Conservation (phyloP, 2,329 filamentous ascomycete species). For the Colletotrichum sp. region DNA sequence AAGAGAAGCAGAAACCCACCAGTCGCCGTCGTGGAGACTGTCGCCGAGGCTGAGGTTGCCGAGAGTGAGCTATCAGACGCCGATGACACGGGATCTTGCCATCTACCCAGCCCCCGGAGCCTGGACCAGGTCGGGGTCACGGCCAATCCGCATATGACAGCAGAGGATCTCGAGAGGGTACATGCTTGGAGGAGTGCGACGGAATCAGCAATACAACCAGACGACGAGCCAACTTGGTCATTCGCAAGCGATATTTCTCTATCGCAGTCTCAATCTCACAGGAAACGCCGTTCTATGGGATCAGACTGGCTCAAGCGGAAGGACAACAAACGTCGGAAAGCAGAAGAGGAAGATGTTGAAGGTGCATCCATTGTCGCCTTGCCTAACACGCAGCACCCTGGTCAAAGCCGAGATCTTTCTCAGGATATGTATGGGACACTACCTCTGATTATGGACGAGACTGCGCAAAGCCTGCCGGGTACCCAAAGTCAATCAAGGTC, state of each 20-base stretch:
- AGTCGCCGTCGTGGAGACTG: background rate
- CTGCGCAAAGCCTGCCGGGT: background rate
- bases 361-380: background rate
- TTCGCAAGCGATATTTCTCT: conserved; percentile 22
- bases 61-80: background rate
- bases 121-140: conserved; percentile 36
- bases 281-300: conserved; percentile 25
- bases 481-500: background rate
- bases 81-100: conserved; percentile 29
- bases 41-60: background rate
- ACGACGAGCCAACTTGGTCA: conserved; percentile 19
- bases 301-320: conserved; percentile 37
- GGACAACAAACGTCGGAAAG: conserved; percentile 30
- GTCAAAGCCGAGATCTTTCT: background rate
- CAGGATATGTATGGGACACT: background rate
- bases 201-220: conserved; percentile 6
- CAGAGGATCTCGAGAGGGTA: conserved; percentile 34
- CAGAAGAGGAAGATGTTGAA: background rate
- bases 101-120: conserved; percentile 47
- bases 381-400: background rate
- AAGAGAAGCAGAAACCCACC: conserved; percentile 19
- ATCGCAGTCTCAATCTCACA: conserved; percentile 25
- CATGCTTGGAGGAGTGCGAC: conserved; percentile 33
- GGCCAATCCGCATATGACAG: conserved; percentile 32
- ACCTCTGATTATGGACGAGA: background rate